Conservation (phyloP, 805 yeast genomes). For the Grigorovia yakushimaensis region DNA sequence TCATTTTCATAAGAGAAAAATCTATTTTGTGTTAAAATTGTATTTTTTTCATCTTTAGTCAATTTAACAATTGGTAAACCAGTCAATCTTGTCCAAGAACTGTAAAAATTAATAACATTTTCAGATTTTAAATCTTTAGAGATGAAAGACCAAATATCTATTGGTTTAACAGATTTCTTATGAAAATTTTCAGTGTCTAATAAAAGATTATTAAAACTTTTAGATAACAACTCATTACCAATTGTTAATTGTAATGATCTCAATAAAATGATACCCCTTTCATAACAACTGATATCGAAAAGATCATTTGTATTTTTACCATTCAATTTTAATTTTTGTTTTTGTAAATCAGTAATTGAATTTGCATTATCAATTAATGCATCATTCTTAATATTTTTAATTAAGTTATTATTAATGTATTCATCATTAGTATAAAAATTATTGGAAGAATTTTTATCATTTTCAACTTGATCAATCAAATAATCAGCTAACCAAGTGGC, state of each 20-base stretch:
- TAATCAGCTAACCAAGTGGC: slow-evolving; percentile 64
- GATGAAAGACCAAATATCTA: slow-evolving; percentile 21
- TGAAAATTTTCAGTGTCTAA: slow-evolving; percentile 10
- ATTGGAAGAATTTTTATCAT: slow-evolving; percentile 11
- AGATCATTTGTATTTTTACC: slow-evolving; percentile 17
- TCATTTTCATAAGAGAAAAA: slow-evolving; percentile 14
- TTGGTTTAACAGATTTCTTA: slow-evolving; percentile 19
- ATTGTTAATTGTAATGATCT: slow-evolving; percentile 21
- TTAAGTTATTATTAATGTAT: slow-evolving; percentile 9
- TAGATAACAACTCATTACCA: slow-evolving; percentile 15
- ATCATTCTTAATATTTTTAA: neutral
- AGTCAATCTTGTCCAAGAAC: slow-evolving; percentile 51
- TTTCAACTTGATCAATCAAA: slow-evolving; percentile 28
- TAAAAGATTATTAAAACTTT: slow-evolving; percentile 13
- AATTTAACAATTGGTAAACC: slow-evolving; percentile 47
- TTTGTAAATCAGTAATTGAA: slow-evolving; percentile 12
- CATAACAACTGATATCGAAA: slow-evolving; percentile 25
- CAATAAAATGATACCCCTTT: slow-evolving; percentile 25
- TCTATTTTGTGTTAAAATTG: slow-evolving; percentile 34
- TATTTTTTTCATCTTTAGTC: slow-evolving; percentile 8
- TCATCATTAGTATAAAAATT: slow-evolving; percentile 17
- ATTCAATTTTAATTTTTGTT: neutral
- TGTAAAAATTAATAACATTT: slow-evolving; percentile 19
- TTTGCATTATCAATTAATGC: slow-evolving; percentile 2
- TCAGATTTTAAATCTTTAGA: slow-evolving; percentile 17